Percentiles rank a stretch among this genome's conserved stretches.
phyloP scores from a whole-genome alignment of 768 basidiomycete genomes.

The Naematelia aurantialba region DNA sequence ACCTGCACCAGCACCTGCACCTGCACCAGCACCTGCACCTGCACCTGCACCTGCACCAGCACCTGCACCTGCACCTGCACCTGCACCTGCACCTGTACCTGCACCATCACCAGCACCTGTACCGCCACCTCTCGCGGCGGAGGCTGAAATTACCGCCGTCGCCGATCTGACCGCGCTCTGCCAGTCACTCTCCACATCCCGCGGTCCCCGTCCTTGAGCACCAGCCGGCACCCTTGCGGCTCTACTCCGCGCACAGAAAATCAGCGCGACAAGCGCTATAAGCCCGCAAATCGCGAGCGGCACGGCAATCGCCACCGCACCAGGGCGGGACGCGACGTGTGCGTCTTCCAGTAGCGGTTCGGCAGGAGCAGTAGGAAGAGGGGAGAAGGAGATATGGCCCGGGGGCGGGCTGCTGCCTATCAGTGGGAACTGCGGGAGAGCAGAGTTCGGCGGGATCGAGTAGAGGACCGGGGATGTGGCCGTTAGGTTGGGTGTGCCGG shows the following conservation, averaged over 20 bases:
- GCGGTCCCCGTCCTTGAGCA: not conserved
- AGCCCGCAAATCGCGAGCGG: slow-evolving; percentile 21
- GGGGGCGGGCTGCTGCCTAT: not conserved
- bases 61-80: no score
- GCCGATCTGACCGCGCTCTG: not conserved
- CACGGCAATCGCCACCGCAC: slow-evolving; percentile 20
- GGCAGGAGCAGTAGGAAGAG: not conserved
- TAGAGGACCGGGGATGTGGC: not conserved
- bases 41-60: not conserved
- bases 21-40: not conserved
- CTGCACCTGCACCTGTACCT: no score
- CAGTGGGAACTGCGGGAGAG: not conserved
- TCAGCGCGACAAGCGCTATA: slow-evolving; percentile 15
- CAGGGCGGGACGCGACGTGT: slow-evolving; percentile 7
- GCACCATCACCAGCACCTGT: no score
- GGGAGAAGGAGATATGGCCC: not conserved
- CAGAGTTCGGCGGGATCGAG: not conserved
- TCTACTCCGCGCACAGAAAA: slow-evolving; percentile 17
- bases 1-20: no score
- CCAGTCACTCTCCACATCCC: slow-evolving; percentile 3
- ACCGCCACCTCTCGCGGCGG: not conserved
- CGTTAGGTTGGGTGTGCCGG: not conserved
- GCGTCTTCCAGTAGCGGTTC: not conserved
- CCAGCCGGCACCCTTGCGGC: not conserved
- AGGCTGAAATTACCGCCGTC: no score